Base-by-base conservation (phyloP, 1,139 yeast species). In the Kodamaea plutei region DNA sequence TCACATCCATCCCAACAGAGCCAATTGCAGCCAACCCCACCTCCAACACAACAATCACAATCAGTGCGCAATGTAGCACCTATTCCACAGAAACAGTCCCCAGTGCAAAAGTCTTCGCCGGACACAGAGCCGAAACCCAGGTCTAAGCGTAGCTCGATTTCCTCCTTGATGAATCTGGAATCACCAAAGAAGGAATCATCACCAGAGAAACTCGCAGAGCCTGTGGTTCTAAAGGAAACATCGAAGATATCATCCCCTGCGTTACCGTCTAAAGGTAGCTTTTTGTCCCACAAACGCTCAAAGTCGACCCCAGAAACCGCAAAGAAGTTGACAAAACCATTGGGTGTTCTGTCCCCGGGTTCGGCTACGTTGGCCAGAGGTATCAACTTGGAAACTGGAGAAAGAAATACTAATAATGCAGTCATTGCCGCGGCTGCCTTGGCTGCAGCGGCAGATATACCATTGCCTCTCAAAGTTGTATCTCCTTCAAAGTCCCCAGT, bases 391-490 rank as follows among this genome's bases (percentile, higher is more conserved):
- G 62, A 56, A 27, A 54, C 59, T 5, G 64, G 67, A 2, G 59
- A 58, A 38, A 37, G 69, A 30, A 61, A 57, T 35, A 58, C 48
- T 20, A 56, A 61, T 37, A 76, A 76, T 45, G 83, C 81, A 1
- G 65, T 68, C 37, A 76, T 78, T 15, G 85, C 84, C 0, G 84
- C 84, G 2, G 84, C 84, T 7, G 84, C 84, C 0, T 59, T 78
- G 30, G 84, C 84, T 1, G 84, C 80, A 0, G 85, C 84, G 1
- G 84, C 84, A 5, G 83, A 76, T 28, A 68, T 73, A 5, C 84
- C 84, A 1, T 47, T 79, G 21, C 83, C 83, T 0, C 54, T 75
- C 35, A 45, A 57, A 25, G 33, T 21, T 6, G 33, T 36, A 10
- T 34, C 33, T n/a, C 31, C 31, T 15, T 16, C 29, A 10, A 37